Evolutionary conservation across 2,329 filamentous ascomycete genomes (phyloP).

Genomic region (Capronia coronata): DNA sequence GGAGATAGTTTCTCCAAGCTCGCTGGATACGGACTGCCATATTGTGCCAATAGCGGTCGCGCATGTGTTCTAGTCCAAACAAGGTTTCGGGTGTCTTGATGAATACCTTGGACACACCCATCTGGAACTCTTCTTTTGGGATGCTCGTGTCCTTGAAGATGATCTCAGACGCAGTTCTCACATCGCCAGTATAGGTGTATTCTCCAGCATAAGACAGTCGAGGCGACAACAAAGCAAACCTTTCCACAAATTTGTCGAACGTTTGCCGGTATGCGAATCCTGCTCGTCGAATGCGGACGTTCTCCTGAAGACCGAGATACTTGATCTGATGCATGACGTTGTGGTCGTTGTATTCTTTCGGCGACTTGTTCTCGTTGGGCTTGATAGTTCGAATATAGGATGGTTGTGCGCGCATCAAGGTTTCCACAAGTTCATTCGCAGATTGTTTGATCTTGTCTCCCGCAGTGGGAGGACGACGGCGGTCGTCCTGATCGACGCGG

Average conservation of each 20-base stretch:
- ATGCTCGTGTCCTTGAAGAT: slow-evolving; percentile 97
- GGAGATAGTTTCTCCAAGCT: slow-evolving; percentile 92
- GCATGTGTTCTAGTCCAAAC: slow-evolving; percentile 95
- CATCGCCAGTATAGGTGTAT: slow-evolving; percentile 89
- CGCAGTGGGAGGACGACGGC: slow-evolving; percentile 84
- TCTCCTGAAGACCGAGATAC: slow-evolving; percentile 97
- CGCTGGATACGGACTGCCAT: slow-evolving; percentile 97
- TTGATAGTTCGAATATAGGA: slow-evolving; percentile 99
- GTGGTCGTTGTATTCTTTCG: slow-evolving; percentile 79
- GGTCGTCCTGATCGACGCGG: slow-evolving; percentile 91
- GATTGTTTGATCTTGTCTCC: slow-evolving; percentile 94
- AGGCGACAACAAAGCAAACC: slow-evolving; percentile 90
- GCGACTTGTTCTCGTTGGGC: slow-evolving; percentile 97
- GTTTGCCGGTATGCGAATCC: slow-evolving; percentile 96
- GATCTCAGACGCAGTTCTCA: slow-evolving; percentile 78
- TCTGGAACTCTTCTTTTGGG: slow-evolving; percentile 89
- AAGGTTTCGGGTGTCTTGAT: slow-evolving; percentile 97
- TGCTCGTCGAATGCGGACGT: slow-evolving; percentile 91
- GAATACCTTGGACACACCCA: slow-evolving; percentile 94
- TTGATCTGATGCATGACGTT: slow-evolving; percentile 99
- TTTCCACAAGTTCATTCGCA: slow-evolving; percentile 89
- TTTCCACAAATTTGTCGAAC: slow-evolving; percentile 96
- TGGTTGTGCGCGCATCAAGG: slow-evolving; percentile 92
- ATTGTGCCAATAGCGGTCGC: slow-evolving; percentile 97
- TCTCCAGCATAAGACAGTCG: slow-evolving; percentile 95